Evolutionary conservation across 345 rosid genomes (phyloP), one percentile per base, ranked within the genome.

Genomic region (Salix caprea): DNA sequence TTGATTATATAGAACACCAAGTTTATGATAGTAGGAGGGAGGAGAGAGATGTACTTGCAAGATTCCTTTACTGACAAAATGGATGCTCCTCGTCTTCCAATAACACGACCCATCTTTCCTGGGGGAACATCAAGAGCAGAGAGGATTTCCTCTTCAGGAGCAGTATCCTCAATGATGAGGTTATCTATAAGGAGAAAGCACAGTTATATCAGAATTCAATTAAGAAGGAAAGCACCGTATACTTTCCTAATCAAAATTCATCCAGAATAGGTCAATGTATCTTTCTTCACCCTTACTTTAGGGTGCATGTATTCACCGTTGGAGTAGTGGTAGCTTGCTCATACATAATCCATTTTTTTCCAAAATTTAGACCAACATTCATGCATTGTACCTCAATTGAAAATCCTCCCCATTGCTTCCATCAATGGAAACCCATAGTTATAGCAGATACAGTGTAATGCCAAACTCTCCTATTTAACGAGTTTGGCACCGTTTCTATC

Each of bases 81-180:
- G 26, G 94, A 87, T 61, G 94, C 78, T 80, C 97, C 99, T 82
- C 91, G 88, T 80, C 87, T 90, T 74, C 98, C 99, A 81, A 93
- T 95, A 82, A 95, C 75, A 76, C 87, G 86, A 18, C 99, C 99
- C 99, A 95, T 95, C 84, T 89, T 88, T 76, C 97, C 97, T 4
- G 84, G 91, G 34, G 97, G 99, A 50, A 95, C 97, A 73, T 87
- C 87, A 76, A 95, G 90, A 74, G 91, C 87, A 34, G 97, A 93
- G 54, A 95, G 91, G 66, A 91, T 86, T 85, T 95, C 97, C 83
- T 86, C 91, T 79, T 93, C 97, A 0, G 84, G 87, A 77, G 74
- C 74, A 78, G 84, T 70, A 44, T 82, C 90, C 42, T 84, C 91
- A 3, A 60, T 78, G 70, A 50, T 69, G 61, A 89, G 75, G 81